Conservation (phyloP, 2,329 filamentous ascomycete genomes). For the Pyrenophora tritici-repentis region DNA sequence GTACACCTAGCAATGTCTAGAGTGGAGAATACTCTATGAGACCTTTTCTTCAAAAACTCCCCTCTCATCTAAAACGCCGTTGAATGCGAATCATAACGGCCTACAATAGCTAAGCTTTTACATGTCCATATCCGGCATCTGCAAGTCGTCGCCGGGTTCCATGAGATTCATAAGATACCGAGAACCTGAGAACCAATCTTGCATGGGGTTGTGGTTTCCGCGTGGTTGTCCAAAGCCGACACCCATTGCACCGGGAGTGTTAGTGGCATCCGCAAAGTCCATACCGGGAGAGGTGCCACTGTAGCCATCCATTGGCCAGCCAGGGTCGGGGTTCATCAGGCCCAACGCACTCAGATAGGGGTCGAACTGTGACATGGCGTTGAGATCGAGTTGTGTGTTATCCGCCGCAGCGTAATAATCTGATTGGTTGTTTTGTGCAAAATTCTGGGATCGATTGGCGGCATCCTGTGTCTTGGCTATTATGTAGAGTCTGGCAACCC, state of each 20-base stretch:
- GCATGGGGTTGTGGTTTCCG: slow-evolving; percentile 54
- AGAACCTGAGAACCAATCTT: slow-evolving; percentile 70
- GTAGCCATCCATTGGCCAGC: slow-evolving; percentile 30
- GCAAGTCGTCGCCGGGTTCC: slow-evolving; percentile 59
- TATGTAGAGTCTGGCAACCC: slow-evolving; percentile 65
- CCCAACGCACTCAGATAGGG: slow-evolving; percentile 68
- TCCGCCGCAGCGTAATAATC: slow-evolving; percentile 21
- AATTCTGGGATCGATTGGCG: slow-evolving; percentile 3
- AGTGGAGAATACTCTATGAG: too few relatives aligned
- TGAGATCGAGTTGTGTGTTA: slow-evolving; percentile 25
- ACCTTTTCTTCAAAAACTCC: too few relatives aligned
- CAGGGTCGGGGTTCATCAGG: slow-evolving; percentile 55
- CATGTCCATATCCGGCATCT: slow-evolving; percentile 37
- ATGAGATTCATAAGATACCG: slow-evolving; percentile 68
- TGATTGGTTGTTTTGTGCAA: slow-evolving; percentile 8
- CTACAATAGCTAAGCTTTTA: not conserved
- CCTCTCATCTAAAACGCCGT: too few relatives aligned
- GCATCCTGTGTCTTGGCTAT: slow-evolving; percentile 60
- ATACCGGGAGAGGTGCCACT: slow-evolving; percentile 1
- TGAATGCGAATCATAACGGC: not conserved
- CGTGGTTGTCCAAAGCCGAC: slow-evolving; percentile 13
- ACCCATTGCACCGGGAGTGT: slow-evolving; percentile 3
- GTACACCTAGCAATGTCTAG: too few relatives aligned
- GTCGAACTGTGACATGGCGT: slow-evolving; percentile 57
- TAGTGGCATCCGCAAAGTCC: not conserved